A percentile compares a stretch with the other conserved stretches of the same genome.
These are phyloP conservation scores for Salvia sclarea DNA, from an alignment of 305 asterid genomes.

Conservation along the genomic window DNA sequence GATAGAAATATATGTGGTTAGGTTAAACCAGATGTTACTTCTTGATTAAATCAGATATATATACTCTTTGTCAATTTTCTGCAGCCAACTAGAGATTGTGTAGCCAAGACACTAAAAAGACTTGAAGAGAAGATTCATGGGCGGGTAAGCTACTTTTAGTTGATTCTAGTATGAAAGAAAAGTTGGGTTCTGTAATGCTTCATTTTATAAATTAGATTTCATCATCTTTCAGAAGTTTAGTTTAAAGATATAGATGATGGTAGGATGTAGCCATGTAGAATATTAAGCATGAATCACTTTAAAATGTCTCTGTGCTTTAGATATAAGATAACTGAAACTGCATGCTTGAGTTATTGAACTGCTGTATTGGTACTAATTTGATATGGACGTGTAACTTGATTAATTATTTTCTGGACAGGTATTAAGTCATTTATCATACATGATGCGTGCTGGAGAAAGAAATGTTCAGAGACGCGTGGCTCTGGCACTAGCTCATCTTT, in stretches of 20 bases:
- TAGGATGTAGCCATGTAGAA: background rate
- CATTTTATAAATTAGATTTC: background rate
- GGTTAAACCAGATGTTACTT: constrained; percentile 10
- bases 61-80: constrained; percentile 27
- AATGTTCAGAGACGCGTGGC: constrained; percentile 80
- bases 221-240: constrained; percentile 9
- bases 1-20: background rate
- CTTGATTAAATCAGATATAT: constrained; percentile 14
- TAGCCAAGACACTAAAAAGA: constrained; percentile 95
- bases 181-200: constrained; percentile 2
- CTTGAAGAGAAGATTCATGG: constrained; percentile 97
- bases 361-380: constrained; percentile 1
- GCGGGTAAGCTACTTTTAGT: constrained; percentile 60
- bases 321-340: background rate
- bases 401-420: constrained; percentile 51
- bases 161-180: constrained; percentile 11
- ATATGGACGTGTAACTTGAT: constrained; percentile 21
- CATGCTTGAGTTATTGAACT: constrained; percentile 8
- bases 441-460: constrained; percentile 84
- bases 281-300: constrained; percentile 13
- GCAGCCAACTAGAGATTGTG: constrained; percentile 99
- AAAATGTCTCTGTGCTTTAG: background rate
- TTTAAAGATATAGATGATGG: constrained; percentile 9
- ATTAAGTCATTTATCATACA: constrained; percentile 78
- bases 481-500: constrained; percentile 94